A percentile compares a stretch with the other conserved stretches of the same genome.
phyloP scores from a whole-genome alignment of 2,329 filamentous ascomycete species.

The Juglanconis oblonga region DNA sequence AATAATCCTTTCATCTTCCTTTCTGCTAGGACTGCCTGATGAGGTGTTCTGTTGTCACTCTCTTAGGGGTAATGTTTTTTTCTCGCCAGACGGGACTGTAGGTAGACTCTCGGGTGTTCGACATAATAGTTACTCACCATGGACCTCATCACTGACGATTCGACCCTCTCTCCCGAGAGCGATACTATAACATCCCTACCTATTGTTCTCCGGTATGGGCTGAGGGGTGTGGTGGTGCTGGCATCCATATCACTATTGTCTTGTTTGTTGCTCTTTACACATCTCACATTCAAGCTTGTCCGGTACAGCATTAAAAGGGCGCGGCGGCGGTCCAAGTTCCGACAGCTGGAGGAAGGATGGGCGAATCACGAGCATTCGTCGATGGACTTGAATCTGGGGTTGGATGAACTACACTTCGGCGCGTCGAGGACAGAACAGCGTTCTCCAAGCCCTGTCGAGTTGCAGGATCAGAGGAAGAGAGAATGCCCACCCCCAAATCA shows the following conservation, averaged over 20 bases:
- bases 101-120: no score
- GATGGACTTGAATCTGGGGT: constrained; percentile 24
- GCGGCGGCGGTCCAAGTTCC: background rate
- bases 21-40: background rate
- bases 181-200: constrained; percentile 23
- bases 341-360: background rate
- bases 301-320: constrained; percentile 23
- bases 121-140: background rate
- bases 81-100: no score
- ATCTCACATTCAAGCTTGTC: constrained; percentile 27
- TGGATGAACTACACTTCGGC: constrained; percentile 23
- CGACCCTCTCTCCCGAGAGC: constrained; percentile 15
- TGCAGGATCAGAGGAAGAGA: background rate
- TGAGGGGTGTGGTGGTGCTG: constrained; percentile 23
- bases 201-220: constrained; percentile 21
- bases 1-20: background rate
- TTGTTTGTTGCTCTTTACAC: constrained; percentile 21
- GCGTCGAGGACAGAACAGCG: background rate
- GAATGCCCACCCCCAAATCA: constrained; percentile 41
- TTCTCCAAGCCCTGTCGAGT: background rate
- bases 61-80: background rate
- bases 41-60: background rate
- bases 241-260: constrained; percentile 25
- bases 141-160: background rate
- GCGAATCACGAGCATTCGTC: background rate